Conservation (phyloP, 495 filamentous ascomycete species). For the Friedmanniomyces endolithicus region DNA sequence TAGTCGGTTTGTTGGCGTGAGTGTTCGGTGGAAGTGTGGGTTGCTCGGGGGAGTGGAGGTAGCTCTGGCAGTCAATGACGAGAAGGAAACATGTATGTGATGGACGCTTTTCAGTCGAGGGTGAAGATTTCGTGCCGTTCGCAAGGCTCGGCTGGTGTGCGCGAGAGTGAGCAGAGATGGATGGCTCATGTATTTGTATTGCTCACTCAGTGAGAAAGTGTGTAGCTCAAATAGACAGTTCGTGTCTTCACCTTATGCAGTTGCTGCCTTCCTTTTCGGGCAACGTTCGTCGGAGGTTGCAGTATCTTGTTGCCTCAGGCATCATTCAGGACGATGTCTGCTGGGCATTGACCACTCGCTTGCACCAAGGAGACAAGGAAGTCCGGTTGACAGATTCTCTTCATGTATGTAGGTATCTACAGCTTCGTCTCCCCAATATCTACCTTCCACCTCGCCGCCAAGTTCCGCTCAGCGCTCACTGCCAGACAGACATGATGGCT, state of each 20-base stretch:
- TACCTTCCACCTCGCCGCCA: conserved; percentile 24
- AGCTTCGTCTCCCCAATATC: conserved; percentile 7
- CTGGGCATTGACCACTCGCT: too few relatives aligned
- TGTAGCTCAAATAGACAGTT: neutral
- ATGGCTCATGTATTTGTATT: neutral
- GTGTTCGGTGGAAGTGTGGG: neutral
- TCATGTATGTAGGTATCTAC: neutral
- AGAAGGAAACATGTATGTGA: neutral
- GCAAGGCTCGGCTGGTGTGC: neutral
- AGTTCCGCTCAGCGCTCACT: conserved; percentile 25
- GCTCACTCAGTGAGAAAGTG: neutral
- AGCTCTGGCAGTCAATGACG: neutral
- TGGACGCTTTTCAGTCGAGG: neutral
- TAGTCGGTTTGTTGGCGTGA: neutral
- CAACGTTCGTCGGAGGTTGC: too few relatives aligned
- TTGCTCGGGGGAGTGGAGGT: neutral
- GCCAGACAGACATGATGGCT: conserved; percentile 33
- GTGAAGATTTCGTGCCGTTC: neutral
- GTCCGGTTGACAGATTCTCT: conserved; percentile 3
- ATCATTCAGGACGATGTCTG: too few relatives aligned
- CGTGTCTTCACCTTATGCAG: neutral
- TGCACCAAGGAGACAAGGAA: too few relatives aligned
- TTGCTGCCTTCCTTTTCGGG: too few relatives aligned
- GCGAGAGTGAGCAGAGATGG: neutral
- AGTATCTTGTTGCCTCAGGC: too few relatives aligned